Evolutionary conservation across 2,329 filamentous ascomycete genomes (phyloP).

Genomic region (Trichoderma cornu-damae): DNA sequence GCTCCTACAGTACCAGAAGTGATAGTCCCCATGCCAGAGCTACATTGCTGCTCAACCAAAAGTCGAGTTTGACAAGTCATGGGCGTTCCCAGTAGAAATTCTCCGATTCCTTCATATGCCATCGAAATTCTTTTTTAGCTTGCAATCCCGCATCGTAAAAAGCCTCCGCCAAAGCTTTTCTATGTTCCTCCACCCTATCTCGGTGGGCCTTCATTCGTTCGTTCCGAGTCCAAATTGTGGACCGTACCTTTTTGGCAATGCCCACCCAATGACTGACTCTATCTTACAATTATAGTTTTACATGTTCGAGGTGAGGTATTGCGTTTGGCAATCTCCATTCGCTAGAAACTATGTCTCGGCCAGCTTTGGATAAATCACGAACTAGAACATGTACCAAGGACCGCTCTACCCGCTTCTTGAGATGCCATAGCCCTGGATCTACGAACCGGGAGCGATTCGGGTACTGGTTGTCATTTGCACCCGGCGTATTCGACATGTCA

Average conservation of each 20-base stretch:
- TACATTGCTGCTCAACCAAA: conserved; percentile 38
- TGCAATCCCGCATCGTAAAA: conserved; percentile 45
- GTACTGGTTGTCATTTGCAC: conserved; percentile 44
- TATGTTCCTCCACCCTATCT: conserved; percentile 26
- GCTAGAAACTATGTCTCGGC: not conserved
- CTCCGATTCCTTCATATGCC: conserved; percentile 30
- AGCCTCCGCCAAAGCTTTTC: conserved; percentile 34
- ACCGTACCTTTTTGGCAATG: not conserved
- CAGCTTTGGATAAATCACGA: not conserved
- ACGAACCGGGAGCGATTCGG: conserved; percentile 18
- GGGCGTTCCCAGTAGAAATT: conserved; percentile 45
- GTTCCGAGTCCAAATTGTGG: conserved; percentile 24
- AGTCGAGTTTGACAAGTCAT: conserved; percentile 39
- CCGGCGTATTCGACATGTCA: conserved; percentile 27
- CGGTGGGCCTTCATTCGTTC: conserved; percentile 22
- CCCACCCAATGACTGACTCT: not conserved
- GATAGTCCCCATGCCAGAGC: conserved; percentile 48
- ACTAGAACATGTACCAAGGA: not conserved
- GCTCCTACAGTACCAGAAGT: conserved; percentile 41
- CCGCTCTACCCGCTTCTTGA: not conserved
- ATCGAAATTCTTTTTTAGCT: conserved; percentile 31
- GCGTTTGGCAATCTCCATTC: not conserved
- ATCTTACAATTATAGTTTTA: not conserved
- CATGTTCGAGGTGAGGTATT: not conserved
- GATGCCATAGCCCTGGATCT: not conserved